Evolutionary conservation across 306 rosid genomes (phyloP), one percentile per base, ranked within the genome.

Genomic region (Potentilla sterilis): DNA sequence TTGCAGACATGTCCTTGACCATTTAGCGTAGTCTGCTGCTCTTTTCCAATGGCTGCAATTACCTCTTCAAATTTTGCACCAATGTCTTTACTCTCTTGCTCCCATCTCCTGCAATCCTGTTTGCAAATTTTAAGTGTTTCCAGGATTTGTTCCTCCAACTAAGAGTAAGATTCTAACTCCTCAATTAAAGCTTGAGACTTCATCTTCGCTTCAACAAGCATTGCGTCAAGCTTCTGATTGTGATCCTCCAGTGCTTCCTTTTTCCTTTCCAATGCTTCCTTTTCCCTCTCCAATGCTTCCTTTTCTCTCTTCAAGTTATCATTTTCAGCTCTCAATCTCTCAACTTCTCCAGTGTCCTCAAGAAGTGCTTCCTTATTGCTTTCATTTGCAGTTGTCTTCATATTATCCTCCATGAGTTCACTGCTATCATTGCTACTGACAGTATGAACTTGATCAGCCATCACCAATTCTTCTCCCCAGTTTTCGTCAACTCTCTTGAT

Each of bases 291-390:
- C 52, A 21, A 7, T 44, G 47, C 22, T 70, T 48, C 51, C 44
- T 48, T 68, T 46, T 70, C 74, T 28, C 42, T 70, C 74, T 48
- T 70, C 61, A 70, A 48, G 12, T 32, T 34, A 5, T 49, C 44
- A 19, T 49, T 70, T 51, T 70, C 75, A 34, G 61, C 46, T 41
- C 55, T 49, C 61, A 49, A 3, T 70, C 34, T 35, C 73, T 46
- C 24, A 47, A 28, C 42, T 41, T 41, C 70, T 15, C n/a, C 74
- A 32, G 32, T 28, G 12, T 28, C 73, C 73, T 2, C 72, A 68
- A 68, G 37, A 22, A 57, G 62, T 68, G 4, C 41, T 47, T 46
- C 73, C 73, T 46, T 51, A 44, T 21, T 46, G 10, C 57, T 46
- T 69, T 13, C 42, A 69, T 24, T 24, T 28, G 46, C 74, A 2